These are phyloP conservation scores for Teratosphaeria zuluensis DNA, from an alignment of 2,329 filamentous ascomycete species.

Conservation along the genomic window DNA sequence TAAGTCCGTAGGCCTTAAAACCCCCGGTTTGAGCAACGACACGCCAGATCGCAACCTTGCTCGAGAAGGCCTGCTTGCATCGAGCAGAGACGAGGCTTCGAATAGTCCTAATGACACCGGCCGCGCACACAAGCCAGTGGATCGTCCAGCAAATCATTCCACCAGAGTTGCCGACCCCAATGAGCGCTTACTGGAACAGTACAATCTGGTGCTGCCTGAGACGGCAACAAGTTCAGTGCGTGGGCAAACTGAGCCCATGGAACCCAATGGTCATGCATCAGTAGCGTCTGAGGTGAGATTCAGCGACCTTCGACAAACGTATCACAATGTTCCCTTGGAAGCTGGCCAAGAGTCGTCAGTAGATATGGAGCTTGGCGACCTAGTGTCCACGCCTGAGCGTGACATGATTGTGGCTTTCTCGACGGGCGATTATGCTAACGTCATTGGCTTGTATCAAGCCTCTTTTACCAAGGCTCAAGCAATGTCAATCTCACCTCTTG, in stretches of 20 bases:
- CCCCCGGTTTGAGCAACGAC: too few species aligned
- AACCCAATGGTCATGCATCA: background rate
- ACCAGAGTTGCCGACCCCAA: background rate
- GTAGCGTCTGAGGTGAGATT: background rate
- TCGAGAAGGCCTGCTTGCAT: background rate
- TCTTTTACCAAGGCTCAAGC: constrained; percentile 9
- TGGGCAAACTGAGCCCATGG: too few species aligned
- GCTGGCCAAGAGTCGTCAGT: background rate
- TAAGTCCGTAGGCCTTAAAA: too few species aligned
- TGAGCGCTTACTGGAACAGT: background rate
- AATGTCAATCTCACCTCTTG: constrained; percentile 16
- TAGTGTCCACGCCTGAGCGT: background rate
- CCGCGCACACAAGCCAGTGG: background rate
- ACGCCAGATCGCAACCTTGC: too few species aligned
- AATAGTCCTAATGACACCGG: background rate
- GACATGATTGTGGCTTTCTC: constrained; percentile 21
- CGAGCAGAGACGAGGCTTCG: background rate
- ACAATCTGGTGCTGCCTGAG: background rate
- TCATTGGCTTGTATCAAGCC: constrained; percentile 16
- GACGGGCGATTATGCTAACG: constrained; percentile 9
- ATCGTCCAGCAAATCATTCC: background rate
- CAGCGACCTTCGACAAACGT: background rate
- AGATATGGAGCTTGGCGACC: background rate
- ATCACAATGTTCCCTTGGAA: background rate
- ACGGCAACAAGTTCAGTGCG: background rate